A percentile compares a stretch with the other conserved stretches of the same genome.
Evolutionary conservation across 2,329 filamentous ascomycete species (phyloP).

Genomic region (Sporothrix phasma): DNA sequence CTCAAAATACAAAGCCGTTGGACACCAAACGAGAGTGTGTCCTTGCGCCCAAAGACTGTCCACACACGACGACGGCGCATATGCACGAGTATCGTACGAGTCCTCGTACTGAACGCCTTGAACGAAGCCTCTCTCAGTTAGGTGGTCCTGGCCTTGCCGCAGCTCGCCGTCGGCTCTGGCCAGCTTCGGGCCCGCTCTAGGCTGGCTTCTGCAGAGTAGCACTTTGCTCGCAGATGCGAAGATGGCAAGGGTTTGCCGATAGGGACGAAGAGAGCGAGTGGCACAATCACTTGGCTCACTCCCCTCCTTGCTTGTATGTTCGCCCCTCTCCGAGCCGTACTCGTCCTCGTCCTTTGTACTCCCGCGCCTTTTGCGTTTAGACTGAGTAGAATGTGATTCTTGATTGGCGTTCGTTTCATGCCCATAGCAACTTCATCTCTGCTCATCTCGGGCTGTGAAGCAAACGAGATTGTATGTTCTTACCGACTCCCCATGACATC

Average conservation of each 20-base stretch:
- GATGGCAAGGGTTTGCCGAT: background rate
- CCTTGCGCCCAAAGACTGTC: no score
- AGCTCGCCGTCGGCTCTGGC: background rate
- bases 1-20: no score
- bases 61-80: background rate
- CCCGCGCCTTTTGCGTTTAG: background rate
- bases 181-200: background rate
- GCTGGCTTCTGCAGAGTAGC: no score
- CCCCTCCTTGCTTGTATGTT: background rate
- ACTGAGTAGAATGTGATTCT: no score
- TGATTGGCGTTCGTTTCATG: background rate
- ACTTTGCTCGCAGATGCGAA: background rate
- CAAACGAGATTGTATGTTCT: no score
- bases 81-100: no score
- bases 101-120: no score
- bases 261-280: background rate
- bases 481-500: no score
- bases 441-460: no score
- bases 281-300: slow-evolving; percentile 9
- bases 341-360: background rate
- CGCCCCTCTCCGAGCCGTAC: background rate
- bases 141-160: background rate
- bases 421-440: background rate
- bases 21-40: no score
- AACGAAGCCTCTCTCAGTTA: background rate